Conservation (phyloP, 2,329 filamentous ascomycete genomes). For the Exophiala mesophila region DNA sequence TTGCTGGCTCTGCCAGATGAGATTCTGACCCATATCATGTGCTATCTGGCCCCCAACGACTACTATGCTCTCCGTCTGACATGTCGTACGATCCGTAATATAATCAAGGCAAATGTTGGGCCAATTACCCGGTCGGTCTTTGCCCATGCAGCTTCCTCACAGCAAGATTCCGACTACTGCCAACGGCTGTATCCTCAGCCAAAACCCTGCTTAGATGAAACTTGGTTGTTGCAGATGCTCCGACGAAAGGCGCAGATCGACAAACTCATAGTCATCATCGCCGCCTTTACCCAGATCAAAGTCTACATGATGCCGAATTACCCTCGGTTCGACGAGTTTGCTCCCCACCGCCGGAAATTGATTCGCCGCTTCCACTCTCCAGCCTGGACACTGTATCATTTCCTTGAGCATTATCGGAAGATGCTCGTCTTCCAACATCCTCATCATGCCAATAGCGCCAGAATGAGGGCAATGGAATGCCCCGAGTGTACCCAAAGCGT, state of each 20-base stretch:
- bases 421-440: conserved; percentile 20
- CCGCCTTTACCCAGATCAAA: conserved; percentile 20
- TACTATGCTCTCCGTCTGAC: conserved; percentile 15
- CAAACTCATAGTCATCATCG: conserved; percentile 17
- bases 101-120: conserved; percentile 10
- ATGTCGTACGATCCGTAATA: conserved; percentile 9
- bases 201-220: conserved; percentile 10
- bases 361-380: conserved; percentile 17
- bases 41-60: conserved; percentile 13
- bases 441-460: conserved; percentile 1
- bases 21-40: conserved; percentile 18
- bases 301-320: conserved; percentile 20
- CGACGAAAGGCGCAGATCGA: conserved; percentile 16
- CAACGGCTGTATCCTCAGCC: conserved; percentile 17
- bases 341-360: conserved; percentile 17
- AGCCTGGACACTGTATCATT: conserved; percentile 22
- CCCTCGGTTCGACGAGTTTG: conserved; percentile 16
- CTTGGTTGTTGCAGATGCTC: conserved; percentile 21
- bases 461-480: conserved; percentile 3
- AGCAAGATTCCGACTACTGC: conserved; percentile 14
- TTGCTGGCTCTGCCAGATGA: conserved; percentile 21
- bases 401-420: conserved; percentile 21
- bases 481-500: conserved; percentile 10
- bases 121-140: conserved; percentile 13
- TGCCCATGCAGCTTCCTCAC: conserved; percentile 5